Conservation (phyloP, 2,329 filamentous ascomycete species). For the Xylaria sp. region DNA sequence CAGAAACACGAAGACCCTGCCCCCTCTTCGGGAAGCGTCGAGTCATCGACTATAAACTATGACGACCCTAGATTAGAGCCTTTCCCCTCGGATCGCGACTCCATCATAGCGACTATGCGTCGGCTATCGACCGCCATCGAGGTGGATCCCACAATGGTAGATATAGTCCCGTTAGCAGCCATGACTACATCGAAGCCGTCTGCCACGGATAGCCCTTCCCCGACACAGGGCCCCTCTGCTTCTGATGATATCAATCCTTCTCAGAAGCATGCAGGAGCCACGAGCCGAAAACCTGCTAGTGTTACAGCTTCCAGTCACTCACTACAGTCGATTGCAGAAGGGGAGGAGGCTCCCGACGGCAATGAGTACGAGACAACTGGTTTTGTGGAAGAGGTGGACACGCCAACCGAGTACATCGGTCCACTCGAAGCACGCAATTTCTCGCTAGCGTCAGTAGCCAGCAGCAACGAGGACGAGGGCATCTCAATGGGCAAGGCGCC, state of each 20-base stretch:
- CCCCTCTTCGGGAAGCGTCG: slow-evolving; percentile 2
- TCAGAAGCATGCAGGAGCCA: slow-evolving; percentile 8
- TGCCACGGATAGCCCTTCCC: slow-evolving; percentile 7
- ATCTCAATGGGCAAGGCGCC: slow-evolving; percentile 43
- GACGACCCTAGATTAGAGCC: slow-evolving; percentile 48
- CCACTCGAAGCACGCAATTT: slow-evolving; percentile 32
- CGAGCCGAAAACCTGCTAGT: slow-evolving; percentile 7
- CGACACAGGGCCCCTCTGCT: neutral
- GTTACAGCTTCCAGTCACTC: slow-evolving; percentile 34
- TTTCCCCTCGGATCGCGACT: slow-evolving; percentile 48
- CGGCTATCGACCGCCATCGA: slow-evolving; percentile 48
- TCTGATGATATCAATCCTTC: slow-evolving; percentile 14
- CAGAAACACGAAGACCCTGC: slow-evolving; percentile 12
- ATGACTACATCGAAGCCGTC: slow-evolving; percentile 26
- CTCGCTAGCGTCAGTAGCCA: slow-evolving; percentile 23
- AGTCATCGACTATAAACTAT: slow-evolving; percentile 40
- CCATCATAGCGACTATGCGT: slow-evolving; percentile 49
- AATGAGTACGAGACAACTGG: slow-evolving; percentile 11
- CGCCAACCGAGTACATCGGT: slow-evolving; percentile 36
- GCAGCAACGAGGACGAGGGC: slow-evolving; percentile 45
- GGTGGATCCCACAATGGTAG: slow-evolving; percentile 43
- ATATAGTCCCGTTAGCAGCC: slow-evolving; percentile 38
- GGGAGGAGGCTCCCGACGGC: slow-evolving; percentile 38
- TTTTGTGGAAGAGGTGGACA: neutral
- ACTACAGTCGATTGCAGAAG: slow-evolving; percentile 44